Base-by-base conservation (phyloP, 345 rosid genomes). In the Syzygium oleosum region DNA sequence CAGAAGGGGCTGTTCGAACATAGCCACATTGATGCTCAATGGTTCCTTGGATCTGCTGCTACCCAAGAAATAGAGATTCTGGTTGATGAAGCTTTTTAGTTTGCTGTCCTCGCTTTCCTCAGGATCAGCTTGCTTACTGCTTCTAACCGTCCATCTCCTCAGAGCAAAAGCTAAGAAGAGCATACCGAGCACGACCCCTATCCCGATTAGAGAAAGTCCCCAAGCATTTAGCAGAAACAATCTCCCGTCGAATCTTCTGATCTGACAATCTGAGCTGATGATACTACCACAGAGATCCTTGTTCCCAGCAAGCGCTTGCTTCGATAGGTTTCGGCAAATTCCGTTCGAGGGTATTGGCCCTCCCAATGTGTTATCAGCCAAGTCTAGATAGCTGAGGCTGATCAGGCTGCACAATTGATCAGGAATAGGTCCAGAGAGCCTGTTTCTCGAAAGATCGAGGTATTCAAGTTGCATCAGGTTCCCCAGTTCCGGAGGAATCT, bases 41-140 rank as follows among this genome's bases (percentile, higher is more conserved):
- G 99, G 99, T 88, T 95, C 99, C 89, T 86, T 95, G 13, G 98
- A 96, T 85, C 94, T 91, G 94, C 98, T 93, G 90, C 96, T 94
- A 52, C 93, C 94, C 43, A 93, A 85, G 90, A 92, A 95, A 86
- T 92, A 95, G 19, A 98, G 92, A 77, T 94, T 91, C 46, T 89
- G 93, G 84, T 92, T 95, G 9, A 89, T 84, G 63, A 92, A 95
- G 59, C 94, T 92, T 87, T 89, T 93, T 15, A 94, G 87, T 34
- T 94, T 90, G 86, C 91, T 92, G 85, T 91, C 98, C 87, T 91
- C 95, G n/a, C 56, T 89, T 25, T 94, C 95, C 89, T 92, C 91
- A 4, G 89, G 83, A 85, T 92, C 94, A 78, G 90, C 84, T 9
- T 86, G 92, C 91, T 84, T 90, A 85, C 88, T 85, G 61, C 88